Percentiles rank a stretch among this genome's conserved stretches.
Evolutionary conservation across 2,329 filamentous ascomycete genomes (phyloP).

Genomic region (Xylariaceae sp.): DNA sequence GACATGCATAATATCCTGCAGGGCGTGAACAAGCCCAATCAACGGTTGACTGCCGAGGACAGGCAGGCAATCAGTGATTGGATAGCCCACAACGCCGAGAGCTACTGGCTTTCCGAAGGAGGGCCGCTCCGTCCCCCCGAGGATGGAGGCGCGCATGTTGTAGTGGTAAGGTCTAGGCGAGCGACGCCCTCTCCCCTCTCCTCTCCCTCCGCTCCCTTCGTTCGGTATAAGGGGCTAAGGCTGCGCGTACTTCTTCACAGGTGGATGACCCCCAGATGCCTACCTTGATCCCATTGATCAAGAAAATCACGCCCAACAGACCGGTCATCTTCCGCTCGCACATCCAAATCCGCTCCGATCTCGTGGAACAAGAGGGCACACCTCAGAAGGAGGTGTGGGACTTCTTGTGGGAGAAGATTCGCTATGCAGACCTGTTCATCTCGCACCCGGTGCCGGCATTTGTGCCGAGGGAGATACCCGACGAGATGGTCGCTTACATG

Average conservation of each 20-base stretch:
- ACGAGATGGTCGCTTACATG: slow-evolving; percentile 64
- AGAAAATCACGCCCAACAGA: slow-evolving; percentile 62
- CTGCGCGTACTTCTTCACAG: slow-evolving; percentile 30
- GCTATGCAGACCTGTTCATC: slow-evolving; percentile 70
- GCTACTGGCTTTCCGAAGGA: slow-evolving; percentile 66
- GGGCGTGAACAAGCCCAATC: slow-evolving; percentile 61
- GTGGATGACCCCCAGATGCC: slow-evolving; percentile 80
- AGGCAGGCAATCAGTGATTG: slow-evolving; percentile 61
- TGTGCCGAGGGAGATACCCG: slow-evolving; percentile 63
- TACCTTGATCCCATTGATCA: slow-evolving; percentile 68
- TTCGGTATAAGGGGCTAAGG: neutral
- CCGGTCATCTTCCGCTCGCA: slow-evolving; percentile 78
- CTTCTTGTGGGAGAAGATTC: slow-evolving; percentile 68
- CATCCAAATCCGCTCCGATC: slow-evolving; percentile 74
- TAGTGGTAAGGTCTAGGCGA: slow-evolving; percentile 44
- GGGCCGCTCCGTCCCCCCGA: slow-evolving; percentile 61
- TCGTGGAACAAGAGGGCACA: slow-evolving; percentile 56
- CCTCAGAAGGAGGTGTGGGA: slow-evolving; percentile 71
- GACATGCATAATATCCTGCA: slow-evolving; percentile 86
- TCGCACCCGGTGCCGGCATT: slow-evolving; percentile 74
- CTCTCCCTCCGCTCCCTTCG: neutral
- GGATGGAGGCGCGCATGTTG: slow-evolving; percentile 68
- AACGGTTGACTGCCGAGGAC: slow-evolving; percentile 59
- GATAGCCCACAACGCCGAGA: slow-evolving; percentile 66
- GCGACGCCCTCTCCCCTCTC: neutral